Percentiles rank a stretch among this genome's conserved stretches.
These are phyloP conservation scores for Podila epicladia DNA, from an alignment of 192 early-diverging fungal genomes.

Conservation along the genomic window DNA sequence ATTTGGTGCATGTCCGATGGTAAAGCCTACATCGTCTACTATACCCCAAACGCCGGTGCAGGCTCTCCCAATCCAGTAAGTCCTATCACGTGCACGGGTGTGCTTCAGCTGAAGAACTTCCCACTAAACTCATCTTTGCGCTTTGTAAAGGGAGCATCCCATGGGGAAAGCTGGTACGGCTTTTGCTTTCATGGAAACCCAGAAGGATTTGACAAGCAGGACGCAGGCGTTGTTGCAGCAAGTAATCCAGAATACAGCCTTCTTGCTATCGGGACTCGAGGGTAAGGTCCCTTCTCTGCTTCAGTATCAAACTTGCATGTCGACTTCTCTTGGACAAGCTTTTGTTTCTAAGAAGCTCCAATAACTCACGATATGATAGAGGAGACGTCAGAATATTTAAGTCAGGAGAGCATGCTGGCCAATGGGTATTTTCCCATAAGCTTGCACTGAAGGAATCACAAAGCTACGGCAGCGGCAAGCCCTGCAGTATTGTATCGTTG, in stretches of 20 bases:
- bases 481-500: conserved; percentile 51
- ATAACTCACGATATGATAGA: background rate
- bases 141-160: conserved; percentile 25
- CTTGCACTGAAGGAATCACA: conserved; percentile 43
- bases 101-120: background rate
- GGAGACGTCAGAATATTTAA: conserved; percentile 46
- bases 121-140: background rate
- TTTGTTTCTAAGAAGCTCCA: too few species aligned
- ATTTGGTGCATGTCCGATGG: conserved; percentile 61
- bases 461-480: conserved; percentile 12
- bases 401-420: conserved; percentile 46
- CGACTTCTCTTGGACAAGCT: too few species aligned
- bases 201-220: conserved; percentile 46
- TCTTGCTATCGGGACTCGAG: conserved; percentile 73
- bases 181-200: conserved; percentile 60
- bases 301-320: too few species aligned
- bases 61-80: conserved; percentile 26
- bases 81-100: background rate
- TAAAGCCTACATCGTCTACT: conserved; percentile 71
- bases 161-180: conserved; percentile 58
- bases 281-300: conserved; percentile 35
- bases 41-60: conserved; percentile 42
- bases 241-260: conserved; percentile 77
- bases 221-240: conserved; percentile 64
- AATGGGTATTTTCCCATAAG: conserved; percentile 49